Conservation (phyloP, 345 rosid genomes). For the Combretum micranthum region DNA sequence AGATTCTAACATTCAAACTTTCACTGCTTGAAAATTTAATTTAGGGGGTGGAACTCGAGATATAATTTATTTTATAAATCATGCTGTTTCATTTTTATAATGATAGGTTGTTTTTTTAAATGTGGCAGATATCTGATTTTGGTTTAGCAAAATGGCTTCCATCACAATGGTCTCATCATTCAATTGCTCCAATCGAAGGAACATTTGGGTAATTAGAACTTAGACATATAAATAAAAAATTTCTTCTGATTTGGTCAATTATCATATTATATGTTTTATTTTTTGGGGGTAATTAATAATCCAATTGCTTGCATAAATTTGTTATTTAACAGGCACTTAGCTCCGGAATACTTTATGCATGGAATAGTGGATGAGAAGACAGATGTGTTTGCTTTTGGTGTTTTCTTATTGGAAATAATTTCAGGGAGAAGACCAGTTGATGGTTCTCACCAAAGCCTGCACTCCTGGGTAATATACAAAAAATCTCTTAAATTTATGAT, state of each 20-base stretch:
- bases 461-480: constrained; percentile 56
- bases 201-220: constrained; percentile 87
- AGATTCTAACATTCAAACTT: no score
- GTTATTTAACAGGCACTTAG: constrained; percentile 64
- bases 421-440: constrained; percentile 90
- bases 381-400: constrained; percentile 95
- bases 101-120: no score
- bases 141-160: constrained; percentile 99
- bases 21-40: no score
- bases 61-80: no score
- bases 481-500: not conserved
- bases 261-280: not conserved
- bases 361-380: constrained; percentile 99
- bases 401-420: constrained; percentile 75
- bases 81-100: no score
- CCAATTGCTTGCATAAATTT: no score
- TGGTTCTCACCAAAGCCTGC: constrained; percentile 83
- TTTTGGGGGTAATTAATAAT: no score
- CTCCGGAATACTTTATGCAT: constrained; percentile 96
- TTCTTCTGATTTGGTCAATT: no score
- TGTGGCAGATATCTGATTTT: constrained; percentile 77
- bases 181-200: constrained; percentile 97
- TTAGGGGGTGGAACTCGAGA: no score
- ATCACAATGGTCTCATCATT: constrained; percentile 97
- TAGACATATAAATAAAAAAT: not conserved